Conservation (phyloP, 352 stramenopile species). For the Phytophthora sojae region DNA sequence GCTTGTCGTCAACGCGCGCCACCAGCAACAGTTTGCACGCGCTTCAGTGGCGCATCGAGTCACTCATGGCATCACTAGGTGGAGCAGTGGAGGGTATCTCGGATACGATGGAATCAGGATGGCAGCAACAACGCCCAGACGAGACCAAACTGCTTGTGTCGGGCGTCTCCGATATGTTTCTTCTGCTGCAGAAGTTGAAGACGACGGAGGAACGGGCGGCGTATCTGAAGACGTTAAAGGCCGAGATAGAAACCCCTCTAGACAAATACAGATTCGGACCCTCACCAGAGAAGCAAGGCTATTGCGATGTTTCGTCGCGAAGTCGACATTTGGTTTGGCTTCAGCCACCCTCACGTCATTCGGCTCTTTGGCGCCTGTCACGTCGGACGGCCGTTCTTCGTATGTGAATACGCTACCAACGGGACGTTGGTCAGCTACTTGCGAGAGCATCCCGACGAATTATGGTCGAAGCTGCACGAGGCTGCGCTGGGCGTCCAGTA, state of each 20-base stretch:
- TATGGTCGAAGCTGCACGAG: too few relatives aligned
- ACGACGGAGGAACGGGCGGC: neutral
- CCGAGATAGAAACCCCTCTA: neutral
- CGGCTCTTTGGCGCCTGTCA: too few relatives aligned
- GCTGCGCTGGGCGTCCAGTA: too few relatives aligned
- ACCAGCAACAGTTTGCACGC: slow-evolving; percentile 7
- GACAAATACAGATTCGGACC: too few relatives aligned
- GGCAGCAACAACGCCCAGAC: slow-evolving; percentile 1
- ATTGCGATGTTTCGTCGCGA: too few relatives aligned
- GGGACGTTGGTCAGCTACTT: too few relatives aligned
- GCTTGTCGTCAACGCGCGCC: slow-evolving; percentile 1
- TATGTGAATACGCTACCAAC: too few relatives aligned
- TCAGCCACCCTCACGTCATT: too few relatives aligned
- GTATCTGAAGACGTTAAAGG: slow-evolving; percentile 2
- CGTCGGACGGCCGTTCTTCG: too few relatives aligned
- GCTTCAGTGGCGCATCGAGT: slow-evolving; percentile 8
- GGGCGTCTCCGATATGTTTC: neutral
- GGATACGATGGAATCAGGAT: neutral
- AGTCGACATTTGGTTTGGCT: too few relatives aligned
- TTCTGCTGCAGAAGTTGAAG: slow-evolving; percentile 13
- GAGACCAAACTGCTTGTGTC: neutral
- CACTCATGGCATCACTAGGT: neutral
- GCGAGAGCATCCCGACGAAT: too few relatives aligned
- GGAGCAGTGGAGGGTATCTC: neutral
- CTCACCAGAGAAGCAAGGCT: too few relatives aligned